These are phyloP conservation scores for Didymella sp. DNA, from an alignment of 2,329 filamentous ascomycete genomes.

Conservation along the genomic window DNA sequence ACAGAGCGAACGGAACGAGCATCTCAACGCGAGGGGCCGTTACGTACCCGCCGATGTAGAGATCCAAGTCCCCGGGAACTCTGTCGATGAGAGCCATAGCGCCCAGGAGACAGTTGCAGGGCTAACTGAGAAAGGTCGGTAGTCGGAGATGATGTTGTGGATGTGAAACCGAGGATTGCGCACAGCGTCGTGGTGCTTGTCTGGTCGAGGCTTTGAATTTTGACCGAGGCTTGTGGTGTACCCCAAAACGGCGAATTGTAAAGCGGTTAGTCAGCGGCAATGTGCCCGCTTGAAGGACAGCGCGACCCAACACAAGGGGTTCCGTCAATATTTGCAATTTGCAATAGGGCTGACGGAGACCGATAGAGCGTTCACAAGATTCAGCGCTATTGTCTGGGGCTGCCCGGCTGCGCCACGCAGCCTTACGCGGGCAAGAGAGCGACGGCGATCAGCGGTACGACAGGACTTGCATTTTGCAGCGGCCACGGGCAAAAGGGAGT, in stretches of 20 bases:
- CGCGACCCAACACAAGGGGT: conserved; percentile 10
- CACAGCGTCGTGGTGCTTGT: conserved; percentile 25
- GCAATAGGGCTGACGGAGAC: conserved; percentile 18
- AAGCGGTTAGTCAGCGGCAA: conserved; percentile 24
- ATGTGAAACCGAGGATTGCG: conserved; percentile 22
- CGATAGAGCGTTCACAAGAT: conserved; percentile 7
- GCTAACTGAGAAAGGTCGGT: conserved; percentile 24
- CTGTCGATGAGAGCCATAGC: conserved; percentile 68
- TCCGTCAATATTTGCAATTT: conserved; percentile 9
- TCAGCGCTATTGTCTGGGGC: conserved; percentile 2
- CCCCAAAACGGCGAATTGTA: conserved; percentile 16
- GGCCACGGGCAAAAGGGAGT: conserved; percentile 5
- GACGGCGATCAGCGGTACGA: conserved; percentile 8
- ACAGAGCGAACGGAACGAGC: conserved; percentile 22
- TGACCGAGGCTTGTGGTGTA: conserved; percentile 29
- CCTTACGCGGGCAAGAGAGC: conserved; percentile 10
- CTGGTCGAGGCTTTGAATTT: conserved; percentile 30
- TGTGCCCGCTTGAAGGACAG: conserved; percentile 15
- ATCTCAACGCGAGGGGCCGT: conserved; percentile 27
- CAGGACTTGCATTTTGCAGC: conserved; percentile 6
- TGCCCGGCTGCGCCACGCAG: conserved; percentile 13
- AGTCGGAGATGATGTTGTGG: conserved; percentile 30
- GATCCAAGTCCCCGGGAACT: conserved; percentile 71
- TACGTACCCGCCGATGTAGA: conserved; percentile 81
- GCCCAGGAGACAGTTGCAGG: conserved; percentile 13